Conservation (phyloP, 306 rosid species). For the Mucuna pruriens region DNA sequence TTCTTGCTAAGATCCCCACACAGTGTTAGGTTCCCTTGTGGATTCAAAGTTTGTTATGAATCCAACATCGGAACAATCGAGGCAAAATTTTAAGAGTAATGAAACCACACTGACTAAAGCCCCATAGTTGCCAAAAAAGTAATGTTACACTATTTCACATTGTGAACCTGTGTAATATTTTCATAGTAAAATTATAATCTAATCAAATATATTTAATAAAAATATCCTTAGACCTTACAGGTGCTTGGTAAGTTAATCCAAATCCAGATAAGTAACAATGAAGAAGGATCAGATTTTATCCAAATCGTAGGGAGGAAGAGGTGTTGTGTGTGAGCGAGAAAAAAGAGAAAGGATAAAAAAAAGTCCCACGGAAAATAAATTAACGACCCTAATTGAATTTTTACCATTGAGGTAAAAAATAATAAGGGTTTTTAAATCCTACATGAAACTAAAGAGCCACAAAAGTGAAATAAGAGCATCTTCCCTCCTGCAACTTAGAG, state of each 20-base stretch:
- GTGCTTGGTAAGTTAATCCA: not conserved
- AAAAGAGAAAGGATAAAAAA: too few species aligned
- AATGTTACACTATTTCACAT: not conserved
- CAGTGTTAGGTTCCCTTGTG: conserved; percentile 71
- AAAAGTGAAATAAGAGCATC: too few species aligned
- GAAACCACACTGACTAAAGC: not conserved
- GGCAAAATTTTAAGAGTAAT: not conserved
- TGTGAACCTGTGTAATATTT: not conserved
- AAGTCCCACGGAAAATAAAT: too few species aligned
- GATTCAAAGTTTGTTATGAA: conserved; percentile 48
- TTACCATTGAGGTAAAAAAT: too few species aligned
- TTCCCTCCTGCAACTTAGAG: too few species aligned
- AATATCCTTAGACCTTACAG: not conserved
- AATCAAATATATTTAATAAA: not conserved
- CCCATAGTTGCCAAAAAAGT: not conserved
- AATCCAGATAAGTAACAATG: conserved; percentile 17
- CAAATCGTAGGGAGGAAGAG: too few species aligned
- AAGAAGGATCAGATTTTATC: conserved; percentile 30
- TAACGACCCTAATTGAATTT: too few species aligned
- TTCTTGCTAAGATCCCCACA: conserved; percentile 76
- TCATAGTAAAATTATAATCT: not conserved
- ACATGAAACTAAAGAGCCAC: too few species aligned
- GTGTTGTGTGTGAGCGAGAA: too few species aligned
- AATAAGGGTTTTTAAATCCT: too few species aligned
- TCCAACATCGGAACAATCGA: not conserved